phyloP scores from a whole-genome alignment of 2,329 filamentous ascomycete genomes.

The Triangularia verruculosa region DNA sequence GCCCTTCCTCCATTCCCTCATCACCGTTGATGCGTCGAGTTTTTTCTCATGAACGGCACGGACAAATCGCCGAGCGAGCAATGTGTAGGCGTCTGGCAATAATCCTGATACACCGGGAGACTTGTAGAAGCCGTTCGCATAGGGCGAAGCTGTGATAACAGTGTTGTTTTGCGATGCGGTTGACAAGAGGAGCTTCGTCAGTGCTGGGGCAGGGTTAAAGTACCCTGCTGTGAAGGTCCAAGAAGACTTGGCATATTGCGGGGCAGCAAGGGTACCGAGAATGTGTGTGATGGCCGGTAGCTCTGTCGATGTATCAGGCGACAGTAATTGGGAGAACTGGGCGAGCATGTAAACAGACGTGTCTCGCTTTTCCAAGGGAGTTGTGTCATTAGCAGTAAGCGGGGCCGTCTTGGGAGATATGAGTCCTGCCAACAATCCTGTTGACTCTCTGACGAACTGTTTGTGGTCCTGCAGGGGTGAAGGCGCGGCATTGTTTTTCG shows the following conservation, averaged over 20 bases:
- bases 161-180: conserved; percentile 70
- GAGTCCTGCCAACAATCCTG: conserved; percentile 62
- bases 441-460: conserved; percentile 68
- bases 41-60: conserved; percentile 49
- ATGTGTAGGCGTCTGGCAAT: conserved; percentile 86
- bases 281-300: conserved; percentile 76
- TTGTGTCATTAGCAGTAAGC: conserved; percentile 20
- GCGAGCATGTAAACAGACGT: conserved; percentile 83
- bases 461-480: conserved; percentile 69
- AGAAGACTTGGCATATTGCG: conserved; percentile 63
- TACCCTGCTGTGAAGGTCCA: conserved; percentile 99
- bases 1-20: conserved; percentile 87
- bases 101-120: conserved; percentile 86
- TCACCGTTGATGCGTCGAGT: conserved; percentile 56
- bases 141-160: conserved; percentile 87
- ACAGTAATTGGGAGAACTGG: conserved; percentile 82
- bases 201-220: conserved; percentile 89
- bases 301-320: conserved; percentile 80
- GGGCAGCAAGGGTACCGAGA: conserved; percentile 62
- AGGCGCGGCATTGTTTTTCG: conserved; percentile 66
- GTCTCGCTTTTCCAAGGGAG: conserved; percentile 40
- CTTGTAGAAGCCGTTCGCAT: conserved; percentile 93
- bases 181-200: conserved; percentile 74
- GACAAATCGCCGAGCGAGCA: conserved; percentile 80
- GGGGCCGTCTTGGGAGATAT: conserved; percentile 50